Conservation (phyloP, 108 stramenopile species). For the Skeletonema menzelii region DNA sequence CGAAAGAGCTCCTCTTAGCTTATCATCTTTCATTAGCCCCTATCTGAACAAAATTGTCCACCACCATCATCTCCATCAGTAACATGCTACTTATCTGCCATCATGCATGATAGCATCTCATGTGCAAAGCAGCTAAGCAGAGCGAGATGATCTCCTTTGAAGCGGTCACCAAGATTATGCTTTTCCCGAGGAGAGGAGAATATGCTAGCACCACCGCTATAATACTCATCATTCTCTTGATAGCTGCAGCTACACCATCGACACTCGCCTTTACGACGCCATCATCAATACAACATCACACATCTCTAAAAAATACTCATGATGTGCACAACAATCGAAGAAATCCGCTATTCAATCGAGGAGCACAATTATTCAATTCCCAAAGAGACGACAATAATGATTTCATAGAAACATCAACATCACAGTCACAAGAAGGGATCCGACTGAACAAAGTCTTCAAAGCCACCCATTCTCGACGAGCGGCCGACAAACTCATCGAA, state of each 20-base stretch:
- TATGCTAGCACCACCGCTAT: neutral
- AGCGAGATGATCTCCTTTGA: too few species aligned
- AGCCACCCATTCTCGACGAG: slow-evolving; percentile 68
- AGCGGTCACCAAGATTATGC: neutral
- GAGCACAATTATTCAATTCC: neutral
- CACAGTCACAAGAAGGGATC: slow-evolving; percentile 22
- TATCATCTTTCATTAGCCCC: too few species aligned
- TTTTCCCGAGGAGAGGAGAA: neutral
- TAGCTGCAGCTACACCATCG: neutral
- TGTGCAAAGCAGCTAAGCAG: neutral
- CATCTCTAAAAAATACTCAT: neutral
- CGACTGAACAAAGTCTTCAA: slow-evolving; percentile 86
- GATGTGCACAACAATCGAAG: neutral
- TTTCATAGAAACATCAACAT: neutral
- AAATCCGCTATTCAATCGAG: neutral
- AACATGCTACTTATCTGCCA: too few species aligned
- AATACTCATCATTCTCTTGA: neutral
- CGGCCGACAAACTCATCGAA: slow-evolving; percentile 69
- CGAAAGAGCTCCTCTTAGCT: too few species aligned
- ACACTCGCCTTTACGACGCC: neutral
- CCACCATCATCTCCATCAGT: too few species aligned
- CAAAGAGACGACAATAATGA: neutral
- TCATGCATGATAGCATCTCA: too few species aligned
- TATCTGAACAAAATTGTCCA: too few species aligned
- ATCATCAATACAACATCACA: too few species aligned